A percentile compares a stretch with the other conserved stretches of the same genome.
phyloP scores from a whole-genome alignment of 2,329 filamentous ascomycete genomes.

The Clathrospora elynae region DNA sequence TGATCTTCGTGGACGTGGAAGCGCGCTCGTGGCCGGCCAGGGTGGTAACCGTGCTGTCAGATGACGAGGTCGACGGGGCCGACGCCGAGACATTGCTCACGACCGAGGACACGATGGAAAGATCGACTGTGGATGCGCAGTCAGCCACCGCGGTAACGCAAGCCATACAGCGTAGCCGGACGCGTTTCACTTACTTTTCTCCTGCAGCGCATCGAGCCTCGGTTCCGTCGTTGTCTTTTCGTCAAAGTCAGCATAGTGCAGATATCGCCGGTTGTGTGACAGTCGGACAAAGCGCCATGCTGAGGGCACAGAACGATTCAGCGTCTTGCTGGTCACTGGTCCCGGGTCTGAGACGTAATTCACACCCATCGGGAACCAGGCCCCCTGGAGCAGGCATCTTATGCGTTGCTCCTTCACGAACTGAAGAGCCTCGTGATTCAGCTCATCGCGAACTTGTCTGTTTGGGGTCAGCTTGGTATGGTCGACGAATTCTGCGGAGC shows the following conservation, averaged over 20 bases:
- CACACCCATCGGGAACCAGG: conserved; percentile 75
- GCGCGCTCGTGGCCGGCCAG: conserved; percentile 36
- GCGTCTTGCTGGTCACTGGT: conserved; percentile 50
- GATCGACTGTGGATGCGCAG: conserved; percentile 65
- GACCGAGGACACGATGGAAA: conserved; percentile 86
- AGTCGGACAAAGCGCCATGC: conserved; percentile 84
- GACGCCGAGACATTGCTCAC: conserved; percentile 86
- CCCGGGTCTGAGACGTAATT: conserved; percentile 57
- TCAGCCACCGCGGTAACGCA: conserved; percentile 37
- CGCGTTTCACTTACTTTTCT: conserved; percentile 64
- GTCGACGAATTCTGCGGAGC: conserved; percentile 5
- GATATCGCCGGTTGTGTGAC: conserved; percentile 85
- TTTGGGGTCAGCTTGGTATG: conserved; percentile 27
- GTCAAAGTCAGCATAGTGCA: conserved; percentile 88
- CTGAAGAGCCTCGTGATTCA: conserved; percentile 87
- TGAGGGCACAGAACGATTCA: conserved; percentile 53
- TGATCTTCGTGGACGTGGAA: conserved; percentile 78
- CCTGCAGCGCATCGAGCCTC: conserved; percentile 71
- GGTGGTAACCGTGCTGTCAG: conserved; percentile 55
- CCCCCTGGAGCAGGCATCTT: conserved; percentile 82
- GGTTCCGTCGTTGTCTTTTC: conserved; percentile 68
- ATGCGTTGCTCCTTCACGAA: conserved; percentile 98
- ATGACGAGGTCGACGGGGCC: conserved; percentile 55
- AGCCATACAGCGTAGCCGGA: conserved; percentile 13
- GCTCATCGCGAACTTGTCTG: conserved; percentile 83